Conservation (phyloP, 768 basidiomycete species). For the Fibroporia radiculosa region DNA sequence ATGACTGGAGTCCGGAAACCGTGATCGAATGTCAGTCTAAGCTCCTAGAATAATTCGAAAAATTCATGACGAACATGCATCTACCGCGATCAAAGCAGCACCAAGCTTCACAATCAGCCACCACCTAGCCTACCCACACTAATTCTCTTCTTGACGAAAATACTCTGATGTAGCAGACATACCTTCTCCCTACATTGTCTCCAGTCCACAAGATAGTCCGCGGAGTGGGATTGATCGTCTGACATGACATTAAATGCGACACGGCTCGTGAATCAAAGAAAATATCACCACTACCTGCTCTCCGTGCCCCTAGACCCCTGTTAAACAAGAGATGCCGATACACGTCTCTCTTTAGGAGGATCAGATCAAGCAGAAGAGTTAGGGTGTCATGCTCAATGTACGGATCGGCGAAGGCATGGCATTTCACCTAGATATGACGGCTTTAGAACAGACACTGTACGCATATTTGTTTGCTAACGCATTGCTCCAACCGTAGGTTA, state of each 20-base stretch:
- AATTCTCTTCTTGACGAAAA: constrained; percentile 19
- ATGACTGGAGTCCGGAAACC: constrained; percentile 47
- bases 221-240: not conserved
- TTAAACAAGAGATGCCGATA: constrained; percentile 81
- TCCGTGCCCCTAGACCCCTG: constrained; percentile 58
- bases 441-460: not conserved
- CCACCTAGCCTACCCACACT: constrained; percentile 48
- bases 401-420: constrained; percentile 70
- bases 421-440: constrained; percentile 36
- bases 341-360: constrained; percentile 74
- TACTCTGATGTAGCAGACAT: constrained; percentile 1
- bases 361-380: constrained; percentile 69
- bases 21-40: not conserved
- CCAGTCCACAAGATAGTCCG: not conserved
- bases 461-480: constrained; percentile 47
- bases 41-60: not conserved
- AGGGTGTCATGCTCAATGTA: constrained; percentile 81
- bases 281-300: constrained; percentile 19
- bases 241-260: not conserved
- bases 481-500: constrained; percentile 78
- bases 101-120: constrained; percentile 53
- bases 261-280: too few species aligned
- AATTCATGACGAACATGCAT: constrained; percentile 72
- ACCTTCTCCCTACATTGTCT: constrained; percentile 6
- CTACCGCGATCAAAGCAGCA: constrained; percentile 47